A percentile compares a stretch with the other conserved stretches of the same genome.
These are phyloP conservation scores for Phylloporus sp. DNA, from an alignment of 768 basidiomycete species.

Conservation along the genomic window DNA sequence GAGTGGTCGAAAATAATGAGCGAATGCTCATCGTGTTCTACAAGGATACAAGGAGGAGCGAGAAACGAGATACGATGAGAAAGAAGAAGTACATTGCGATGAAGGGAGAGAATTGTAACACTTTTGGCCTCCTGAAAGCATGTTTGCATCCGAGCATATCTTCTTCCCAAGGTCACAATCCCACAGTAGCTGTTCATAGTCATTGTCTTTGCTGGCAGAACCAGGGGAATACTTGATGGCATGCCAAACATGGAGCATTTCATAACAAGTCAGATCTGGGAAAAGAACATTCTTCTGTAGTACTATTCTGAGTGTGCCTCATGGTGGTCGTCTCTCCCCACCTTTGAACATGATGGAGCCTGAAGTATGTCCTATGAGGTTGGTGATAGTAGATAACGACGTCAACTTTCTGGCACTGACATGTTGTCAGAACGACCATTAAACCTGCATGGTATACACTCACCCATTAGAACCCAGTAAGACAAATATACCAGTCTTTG, in stretches of 20 bases:
- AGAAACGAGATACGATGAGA: too few species aligned
- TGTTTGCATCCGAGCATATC: slow-evolving; percentile 59
- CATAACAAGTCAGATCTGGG: slow-evolving; percentile 67
- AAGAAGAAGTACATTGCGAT: too few species aligned
- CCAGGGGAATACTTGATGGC: slow-evolving; percentile 62
- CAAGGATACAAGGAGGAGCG: too few species aligned
- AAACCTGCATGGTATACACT: slow-evolving; percentile 1
- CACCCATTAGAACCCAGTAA: slow-evolving; percentile 71
- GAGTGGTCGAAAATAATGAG: too few species aligned
- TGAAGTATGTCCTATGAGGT: slow-evolving; percentile 53
- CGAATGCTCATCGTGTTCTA: too few species aligned
- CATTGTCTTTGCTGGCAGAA: slow-evolving; percentile 42
- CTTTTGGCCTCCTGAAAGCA: slow-evolving; percentile 37
- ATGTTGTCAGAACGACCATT: background rate
- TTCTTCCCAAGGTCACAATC: slow-evolving; percentile 76
- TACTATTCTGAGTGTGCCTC: slow-evolving; percentile 69
- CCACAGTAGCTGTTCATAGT: slow-evolving; percentile 59
- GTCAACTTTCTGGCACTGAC: slow-evolving; percentile 77
- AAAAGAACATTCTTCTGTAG: slow-evolving; percentile 84
- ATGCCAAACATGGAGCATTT: slow-evolving; percentile 69
- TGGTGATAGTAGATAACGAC: slow-evolving; percentile 59
- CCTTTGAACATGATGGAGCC: slow-evolving; percentile 58
- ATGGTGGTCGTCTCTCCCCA: slow-evolving; percentile 49
- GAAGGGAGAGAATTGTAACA: too few species aligned
- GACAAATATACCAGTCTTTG: slow-evolving; percentile 72